Evolutionary conservation across 495 filamentous ascomycete genomes (phyloP).

Genomic region (Diplogelasinospora grovesii): DNA sequence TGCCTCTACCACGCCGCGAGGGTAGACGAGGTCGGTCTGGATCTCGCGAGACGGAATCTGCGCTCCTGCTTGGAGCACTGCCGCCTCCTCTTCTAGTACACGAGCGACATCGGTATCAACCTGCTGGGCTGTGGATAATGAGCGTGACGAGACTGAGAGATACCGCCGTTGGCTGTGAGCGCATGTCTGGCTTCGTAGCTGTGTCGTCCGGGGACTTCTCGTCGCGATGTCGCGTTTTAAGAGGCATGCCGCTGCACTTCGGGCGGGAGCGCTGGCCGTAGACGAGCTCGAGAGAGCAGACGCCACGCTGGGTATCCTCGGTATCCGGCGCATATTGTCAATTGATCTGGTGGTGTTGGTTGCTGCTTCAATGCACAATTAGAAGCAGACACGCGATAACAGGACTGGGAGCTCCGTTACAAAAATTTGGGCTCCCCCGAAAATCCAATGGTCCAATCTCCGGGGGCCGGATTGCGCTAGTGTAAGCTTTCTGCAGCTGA

Average conservation of each 20-base stretch:
- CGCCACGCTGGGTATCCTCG: conserved; percentile 19
- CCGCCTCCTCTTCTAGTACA: not conserved
- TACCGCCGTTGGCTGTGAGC: conserved; percentile 14
- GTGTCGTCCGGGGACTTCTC: not conserved
- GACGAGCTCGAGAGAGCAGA: conserved; percentile 18
- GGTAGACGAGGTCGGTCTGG: conserved; percentile 18
- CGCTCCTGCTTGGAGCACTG: not conserved
- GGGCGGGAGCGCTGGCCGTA: conserved; percentile 9
- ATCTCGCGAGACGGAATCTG: not conserved
- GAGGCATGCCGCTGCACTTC: conserved; percentile 10
- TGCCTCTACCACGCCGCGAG: conserved; percentile 7
- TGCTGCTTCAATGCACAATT: no score
- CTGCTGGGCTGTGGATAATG: no score
- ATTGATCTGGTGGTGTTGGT: conserved; percentile 7
- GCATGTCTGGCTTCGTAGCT: conserved; percentile 4
- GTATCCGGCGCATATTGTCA: conserved; percentile 21
- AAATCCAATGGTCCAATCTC: no score
- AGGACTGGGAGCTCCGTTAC: conserved; percentile 2
- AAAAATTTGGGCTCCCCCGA: conserved; percentile 9
- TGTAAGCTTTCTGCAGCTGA: no score
- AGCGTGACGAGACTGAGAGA: conserved; percentile 11
- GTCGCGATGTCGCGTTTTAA: conserved; percentile 3
- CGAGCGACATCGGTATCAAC: not conserved
- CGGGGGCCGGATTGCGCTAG: no score
- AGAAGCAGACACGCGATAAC: no score